phyloP scores from a whole-genome alignment of 805 yeast species.

The Ogataea parapolymorpha region DNA sequence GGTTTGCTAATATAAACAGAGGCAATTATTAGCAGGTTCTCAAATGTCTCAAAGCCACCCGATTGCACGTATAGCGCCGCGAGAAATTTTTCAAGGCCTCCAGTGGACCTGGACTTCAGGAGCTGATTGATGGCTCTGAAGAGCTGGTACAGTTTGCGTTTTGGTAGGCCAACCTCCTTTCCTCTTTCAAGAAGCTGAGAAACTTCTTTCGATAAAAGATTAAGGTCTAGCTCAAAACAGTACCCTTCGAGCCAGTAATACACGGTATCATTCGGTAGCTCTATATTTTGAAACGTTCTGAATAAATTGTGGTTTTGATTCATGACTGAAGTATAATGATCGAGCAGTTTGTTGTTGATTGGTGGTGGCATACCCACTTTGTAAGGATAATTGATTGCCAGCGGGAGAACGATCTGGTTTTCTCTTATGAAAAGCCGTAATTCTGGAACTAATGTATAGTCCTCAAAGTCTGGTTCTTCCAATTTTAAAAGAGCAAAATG shows the following conservation, averaged over 20 bases:
- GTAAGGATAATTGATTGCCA: constrained; percentile 27
- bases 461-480: constrained; percentile 23
- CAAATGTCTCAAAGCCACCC: constrained; percentile 12
- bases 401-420: constrained; percentile 27
- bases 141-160: constrained; percentile 24
- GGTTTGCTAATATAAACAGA: constrained; percentile 16
- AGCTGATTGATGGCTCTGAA: constrained; percentile 26
- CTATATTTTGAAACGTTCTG: constrained; percentile 1
- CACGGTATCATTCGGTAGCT: constrained; percentile 2
- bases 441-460: constrained; percentile 17
- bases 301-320: constrained; percentile 22
- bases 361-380: constrained; percentile 15
- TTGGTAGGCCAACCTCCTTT: constrained; percentile 23
- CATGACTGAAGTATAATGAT: constrained; percentile 21
- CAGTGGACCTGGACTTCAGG: constrained; percentile 15
- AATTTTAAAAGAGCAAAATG: constrained; percentile 19
- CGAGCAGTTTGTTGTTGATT: constrained; percentile 17
- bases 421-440: constrained; percentile 23
- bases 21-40: constrained; percentile 17
- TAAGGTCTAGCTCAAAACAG: constrained; percentile 21
- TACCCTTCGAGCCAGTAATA: constrained; percentile 14
- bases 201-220: constrained; percentile 20
- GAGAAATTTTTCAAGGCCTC: constrained; percentile 12
- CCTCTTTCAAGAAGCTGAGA: constrained; percentile 23
- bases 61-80: constrained; percentile 7